Evolutionary conservation across 2,329 filamentous ascomycete genomes (phyloP), one percentile per base, ranked within the genome.

Genomic region (Basipetospora sp.): DNA sequence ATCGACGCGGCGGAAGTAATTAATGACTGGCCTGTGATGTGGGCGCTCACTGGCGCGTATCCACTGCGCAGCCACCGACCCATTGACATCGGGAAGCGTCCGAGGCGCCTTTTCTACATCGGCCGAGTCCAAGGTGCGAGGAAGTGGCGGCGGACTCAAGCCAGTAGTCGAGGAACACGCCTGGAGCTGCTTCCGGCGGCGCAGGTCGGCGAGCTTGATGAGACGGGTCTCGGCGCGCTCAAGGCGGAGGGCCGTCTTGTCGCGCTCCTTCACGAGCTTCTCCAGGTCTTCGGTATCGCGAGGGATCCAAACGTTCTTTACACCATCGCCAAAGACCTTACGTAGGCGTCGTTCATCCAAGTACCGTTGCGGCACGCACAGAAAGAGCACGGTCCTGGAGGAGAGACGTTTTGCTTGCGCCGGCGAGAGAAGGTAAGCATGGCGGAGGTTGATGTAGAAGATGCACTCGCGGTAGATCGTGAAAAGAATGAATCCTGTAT

Each of bases 371-470:
- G 88, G 87, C 1, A 94, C 84, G 2, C 81, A 80, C 1, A 86
- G 81, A 56, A 94, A 93, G n/a, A 98, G 71, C 5, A 96, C 86
- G 1, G 87, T 94, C 19, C 86, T 75, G 1, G 87, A 86, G 0
- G 88, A 94, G 30, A 96, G 75, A 14, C 87, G 80, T 47, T 77
- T 80, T 19, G 85, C 73, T 51, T 93, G 88, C 36, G 81, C 66
- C 1, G 83, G 85, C 2, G 85, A 83, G 40, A 93, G 67, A n/a
- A 87, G 74, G 61, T 92, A 96, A 1, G 88, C 88, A 60, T 96
- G 90, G 45, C 88, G 82, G 37, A 96, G 61, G 50, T 93, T 93
- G 62, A 94, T 83, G 57, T 86, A 93, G 69, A 80, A 96, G 49
- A 98, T 79, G 52, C 78, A 78, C 58, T 98, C 90, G 43, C 90